Evolutionary conservation across 257 asterid species (phyloP), one percentile per base, ranked within the genome.

Genomic region (Salvia hispanica): DNA sequence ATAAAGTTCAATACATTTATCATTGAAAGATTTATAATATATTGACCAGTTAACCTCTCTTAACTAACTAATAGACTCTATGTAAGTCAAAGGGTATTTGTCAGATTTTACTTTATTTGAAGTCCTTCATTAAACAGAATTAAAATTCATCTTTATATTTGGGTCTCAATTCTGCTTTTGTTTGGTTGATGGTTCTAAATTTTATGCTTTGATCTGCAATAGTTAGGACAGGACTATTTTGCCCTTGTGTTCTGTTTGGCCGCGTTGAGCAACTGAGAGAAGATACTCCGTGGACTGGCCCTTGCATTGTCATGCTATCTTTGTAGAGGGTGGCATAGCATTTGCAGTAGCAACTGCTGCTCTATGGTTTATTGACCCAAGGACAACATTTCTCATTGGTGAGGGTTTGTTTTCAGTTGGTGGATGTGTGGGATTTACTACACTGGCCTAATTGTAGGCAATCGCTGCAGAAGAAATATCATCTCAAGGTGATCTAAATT

Each of bases 341-440:
- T 70, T 89, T 63, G 97, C 95, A 58, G 90, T 91, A 61, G 80
- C 82, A 55, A 81, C 85, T 1, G 95, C 93, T 40, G 90, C 89
- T 52, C 77, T 87, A 14, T 85, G 98, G 51, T 14, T 87, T 62
- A 72, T 94, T 73, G 99, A 94, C 70, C 98, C 99, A 2, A 79
- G 96, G 75, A 81, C 93, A 1, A 79, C 93, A 40, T 88, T 82
- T 80, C 99, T 94, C 77, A 78, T 94, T 42, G 70, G 82, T 55
- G 98, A 94, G 82, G 97, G 99, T 50, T 78, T 94, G 81, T 73
- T 88, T 94, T 94, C 79, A 77, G 99, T 80, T 94, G 99, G 99
- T 94, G 99, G 99, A 85, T 94, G 97, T 94, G 99, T 79, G 99
- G 97, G 37, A 88, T 94, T n/a, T n/a, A n/a, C 76, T 91, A 94